Evolutionary conservation across 1,284 basidiomycete genomes (phyloP).

Genomic region (Ganoderma sp.): DNA sequence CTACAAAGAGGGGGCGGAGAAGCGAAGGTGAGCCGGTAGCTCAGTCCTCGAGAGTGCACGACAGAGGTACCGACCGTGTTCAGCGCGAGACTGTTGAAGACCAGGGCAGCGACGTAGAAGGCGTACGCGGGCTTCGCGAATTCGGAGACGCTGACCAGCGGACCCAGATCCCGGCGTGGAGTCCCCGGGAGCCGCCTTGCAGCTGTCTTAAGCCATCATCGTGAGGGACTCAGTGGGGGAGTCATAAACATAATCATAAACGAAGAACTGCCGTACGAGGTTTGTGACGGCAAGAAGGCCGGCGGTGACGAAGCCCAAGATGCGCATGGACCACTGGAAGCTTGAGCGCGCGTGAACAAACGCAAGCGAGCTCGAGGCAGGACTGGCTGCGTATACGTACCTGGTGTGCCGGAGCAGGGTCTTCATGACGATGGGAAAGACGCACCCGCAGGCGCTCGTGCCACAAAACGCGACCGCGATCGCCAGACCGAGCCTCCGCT

Average conservation of each 20-base stretch:
- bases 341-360: not conserved
- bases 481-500: no score
- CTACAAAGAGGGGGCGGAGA: not conserved
- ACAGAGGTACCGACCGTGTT: not conserved
- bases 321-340: constrained; percentile 58
- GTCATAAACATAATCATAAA: no score
- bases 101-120: not conserved
- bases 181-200: not conserved
- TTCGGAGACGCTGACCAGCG: not conserved
- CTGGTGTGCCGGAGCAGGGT: no score
- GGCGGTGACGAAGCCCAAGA: constrained; percentile 58
- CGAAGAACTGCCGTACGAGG: constrained; percentile 33
- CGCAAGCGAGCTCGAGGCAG: no score
- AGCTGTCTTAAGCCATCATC: not conserved
- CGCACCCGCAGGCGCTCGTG: no score
- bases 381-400: no score
- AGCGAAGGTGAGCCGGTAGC: not conserved
- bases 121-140: not conserved
- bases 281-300: constrained; percentile 50
- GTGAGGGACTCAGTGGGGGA: not conserved
- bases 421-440: no score
- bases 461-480: no score
- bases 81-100: not conserved
- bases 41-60: no score
- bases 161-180: not conserved